Evolutionary conservation across 306 rosid genomes (phyloP).

Genomic region (Malus asiatica): DNA sequence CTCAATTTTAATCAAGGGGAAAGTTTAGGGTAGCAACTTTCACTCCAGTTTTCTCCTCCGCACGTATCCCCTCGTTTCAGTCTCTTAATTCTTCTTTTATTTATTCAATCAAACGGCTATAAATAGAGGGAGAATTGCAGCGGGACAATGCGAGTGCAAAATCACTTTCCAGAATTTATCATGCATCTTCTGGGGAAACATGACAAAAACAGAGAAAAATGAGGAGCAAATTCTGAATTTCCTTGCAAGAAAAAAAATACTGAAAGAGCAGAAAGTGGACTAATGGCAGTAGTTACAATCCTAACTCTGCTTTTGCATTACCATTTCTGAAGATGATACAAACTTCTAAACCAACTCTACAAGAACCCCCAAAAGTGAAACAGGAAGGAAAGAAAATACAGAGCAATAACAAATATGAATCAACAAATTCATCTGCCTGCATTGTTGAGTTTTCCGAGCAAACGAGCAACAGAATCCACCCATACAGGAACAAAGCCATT

Average conservation of each 20-base stretch:
- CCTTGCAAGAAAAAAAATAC: constrained; percentile 32
- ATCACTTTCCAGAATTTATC: background rate
- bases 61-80: too few relatives aligned
- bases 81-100: too few relatives aligned
- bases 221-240: background rate
- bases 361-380: constrained; percentile 33
- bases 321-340: constrained; percentile 43
- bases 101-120: too few relatives aligned
- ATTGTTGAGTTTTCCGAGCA: constrained; percentile 19
- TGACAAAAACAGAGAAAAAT: background rate
- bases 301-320: constrained; percentile 29
- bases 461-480: constrained; percentile 22
- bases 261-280: constrained; percentile 23
- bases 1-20: background rate
- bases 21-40: too few relatives aligned
- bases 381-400: constrained; percentile 25
- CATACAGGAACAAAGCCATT: constrained; percentile 20
- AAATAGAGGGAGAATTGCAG: too few relatives aligned
- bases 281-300: constrained; percentile 22
- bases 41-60: too few relatives aligned
- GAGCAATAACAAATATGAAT: constrained; percentile 54
- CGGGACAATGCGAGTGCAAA: too few relatives aligned
- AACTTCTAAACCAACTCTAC: constrained; percentile 59
- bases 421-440: constrained; percentile 50
- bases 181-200: background rate